Percentiles rank a stretch among this genome's conserved stretches.
phyloP scores from a whole-genome alignment of 768 basidiomycete species.

The Boletus eberwhitei region DNA sequence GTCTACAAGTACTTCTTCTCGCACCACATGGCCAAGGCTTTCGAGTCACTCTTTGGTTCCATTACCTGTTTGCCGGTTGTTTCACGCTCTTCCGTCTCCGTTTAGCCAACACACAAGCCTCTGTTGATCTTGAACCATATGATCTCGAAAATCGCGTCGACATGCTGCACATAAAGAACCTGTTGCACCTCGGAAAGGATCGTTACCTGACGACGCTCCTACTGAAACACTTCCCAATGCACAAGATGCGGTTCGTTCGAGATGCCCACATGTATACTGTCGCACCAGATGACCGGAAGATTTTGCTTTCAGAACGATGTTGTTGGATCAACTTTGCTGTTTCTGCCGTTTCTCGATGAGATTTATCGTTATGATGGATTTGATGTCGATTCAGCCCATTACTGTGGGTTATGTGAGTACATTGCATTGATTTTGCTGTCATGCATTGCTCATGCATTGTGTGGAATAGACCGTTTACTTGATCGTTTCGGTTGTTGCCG shows the following conservation, averaged over 20 bases:
- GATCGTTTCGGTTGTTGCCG: slow-evolving; percentile 70
- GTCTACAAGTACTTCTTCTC: slow-evolving; percentile 99
- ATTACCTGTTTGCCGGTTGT: slow-evolving; percentile 98
- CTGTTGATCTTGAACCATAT: slow-evolving; percentile 88
- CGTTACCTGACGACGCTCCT: slow-evolving; percentile 95
- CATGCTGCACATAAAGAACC: slow-evolving; percentile 97
- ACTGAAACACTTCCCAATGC: slow-evolving; percentile 90
- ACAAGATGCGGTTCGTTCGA: slow-evolving; percentile 93
- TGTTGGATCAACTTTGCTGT: slow-evolving; percentile 94
- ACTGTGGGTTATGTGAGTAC: slow-evolving; percentile 87
- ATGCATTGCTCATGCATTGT: slow-evolving; percentile 3
- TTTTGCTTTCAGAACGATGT: slow-evolving; percentile 91
- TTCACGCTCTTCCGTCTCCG: slow-evolving; percentile 96
- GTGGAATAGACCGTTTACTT: slow-evolving; percentile 74
- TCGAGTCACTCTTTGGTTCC: slow-evolving; percentile 94
- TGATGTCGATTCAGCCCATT: slow-evolving; percentile 83
- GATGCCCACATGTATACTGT: slow-evolving; percentile 94
- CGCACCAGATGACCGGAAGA: slow-evolving; percentile 93
- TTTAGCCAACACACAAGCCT: slow-evolving; percentile 92
- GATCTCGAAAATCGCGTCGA: slow-evolving; percentile 92
- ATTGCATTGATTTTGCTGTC: neutral
- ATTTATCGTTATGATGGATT: slow-evolving; percentile 95
- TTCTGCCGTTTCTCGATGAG: slow-evolving; percentile 99
- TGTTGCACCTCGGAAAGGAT: slow-evolving; percentile 97
- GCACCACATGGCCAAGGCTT: slow-evolving; percentile 98